Base-by-base conservation (phyloP, 1,284 basidiomycete genomes). In the Polyporus tsugae region DNA sequence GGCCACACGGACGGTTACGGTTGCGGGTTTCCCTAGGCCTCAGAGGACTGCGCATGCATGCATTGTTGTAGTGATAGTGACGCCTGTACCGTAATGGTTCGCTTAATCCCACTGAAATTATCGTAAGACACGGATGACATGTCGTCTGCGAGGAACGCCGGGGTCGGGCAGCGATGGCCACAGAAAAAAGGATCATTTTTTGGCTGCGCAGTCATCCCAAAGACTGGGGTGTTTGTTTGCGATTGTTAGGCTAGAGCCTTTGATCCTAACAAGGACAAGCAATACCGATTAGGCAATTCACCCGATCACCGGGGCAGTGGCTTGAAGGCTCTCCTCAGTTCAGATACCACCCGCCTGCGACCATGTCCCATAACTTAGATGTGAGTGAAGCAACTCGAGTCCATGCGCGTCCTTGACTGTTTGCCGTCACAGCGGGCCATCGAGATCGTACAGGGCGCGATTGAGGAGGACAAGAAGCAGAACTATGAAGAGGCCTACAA, bases 401-500 rank as follows among this genome's bases (percentile, higher is more conserved):
- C 11, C 22, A 22, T 9, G 17, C n/a, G 38, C 6, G 22, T 11
- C 4, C 13, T 19, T 62, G 52, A 52, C 58, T 44, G 38, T 60
- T n/a, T 65, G 36, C 36, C 4, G 4, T n/a, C 39, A n/a, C 62
- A 99, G 96, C 93, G 93, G 80, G 97, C 97, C 42, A 96, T 99
- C 77, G 94, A 96, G 77, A 91, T 98, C 72, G 96, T 99, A 57
- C 95, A 97, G 82, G 89, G 91, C 75, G 97, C 97, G 64, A 98
- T 99, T 79, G 96, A 98, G 74, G 94, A 95, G 75, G 97, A 99
- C 83, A 87, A 89, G 74, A 96, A 96, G 80, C 93, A 95, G 81
- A 95, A 98, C 82, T 99, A 98, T 82, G 84, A 89, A 57, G 96
- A 97, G 78, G 96, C 97, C 22, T 97, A 95, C 88, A 97, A 95